Conservation (phyloP, 352 stramenopile species). For the Thraustochytrium striatum region DNA sequence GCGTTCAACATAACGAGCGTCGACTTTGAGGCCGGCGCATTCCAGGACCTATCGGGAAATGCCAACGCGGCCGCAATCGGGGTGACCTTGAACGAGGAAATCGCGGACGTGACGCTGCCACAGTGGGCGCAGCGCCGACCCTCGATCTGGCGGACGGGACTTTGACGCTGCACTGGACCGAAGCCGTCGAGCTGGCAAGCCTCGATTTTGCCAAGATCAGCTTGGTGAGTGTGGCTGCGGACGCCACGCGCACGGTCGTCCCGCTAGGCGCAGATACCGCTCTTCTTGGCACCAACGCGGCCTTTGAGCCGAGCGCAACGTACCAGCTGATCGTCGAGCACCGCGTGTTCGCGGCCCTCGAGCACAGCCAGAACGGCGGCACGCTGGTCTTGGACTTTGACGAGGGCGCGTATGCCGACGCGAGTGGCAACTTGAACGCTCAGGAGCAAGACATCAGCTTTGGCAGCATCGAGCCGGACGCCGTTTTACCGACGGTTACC, state of each 20-base stretch:
- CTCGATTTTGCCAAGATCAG: background rate
- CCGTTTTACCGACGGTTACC: background rate
- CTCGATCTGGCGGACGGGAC: background rate
- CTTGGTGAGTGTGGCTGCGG: background rate
- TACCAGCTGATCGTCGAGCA: background rate
- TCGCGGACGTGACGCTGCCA: background rate
- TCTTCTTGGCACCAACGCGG: background rate
- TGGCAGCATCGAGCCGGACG: background rate
- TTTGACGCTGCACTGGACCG: background rate
- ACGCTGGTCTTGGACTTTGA: background rate
- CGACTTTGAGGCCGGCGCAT: background rate
- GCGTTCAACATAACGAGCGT: background rate
- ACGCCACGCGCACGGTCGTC: background rate
- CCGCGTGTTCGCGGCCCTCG: conserved; percentile 13
- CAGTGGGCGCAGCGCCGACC: background rate
- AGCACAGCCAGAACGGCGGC: background rate
- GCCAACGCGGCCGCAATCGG: background rate
- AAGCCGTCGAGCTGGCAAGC: background rate
- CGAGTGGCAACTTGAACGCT: background rate
- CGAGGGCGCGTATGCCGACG: background rate
- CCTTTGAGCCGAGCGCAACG: background rate
- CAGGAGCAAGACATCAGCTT: background rate
- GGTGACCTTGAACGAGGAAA: background rate
- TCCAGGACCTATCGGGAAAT: background rate
- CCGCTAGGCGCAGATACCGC: background rate